These are phyloP conservation scores for Volvox carteri DNA, from an alignment of 163 green algal species.

Conservation along the genomic window DNA sequence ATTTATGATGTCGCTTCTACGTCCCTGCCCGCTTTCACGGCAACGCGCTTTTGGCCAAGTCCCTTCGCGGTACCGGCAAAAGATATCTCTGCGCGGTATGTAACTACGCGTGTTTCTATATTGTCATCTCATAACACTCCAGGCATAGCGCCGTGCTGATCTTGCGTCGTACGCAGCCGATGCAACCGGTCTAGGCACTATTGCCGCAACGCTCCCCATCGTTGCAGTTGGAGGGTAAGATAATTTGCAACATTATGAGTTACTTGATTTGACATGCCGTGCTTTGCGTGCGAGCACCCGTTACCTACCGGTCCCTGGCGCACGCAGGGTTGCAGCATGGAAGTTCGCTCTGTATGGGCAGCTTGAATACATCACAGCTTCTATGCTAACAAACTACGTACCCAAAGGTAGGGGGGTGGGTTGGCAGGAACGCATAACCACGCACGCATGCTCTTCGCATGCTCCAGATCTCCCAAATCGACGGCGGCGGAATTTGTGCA, in stretches of 20 bases:
- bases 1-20: not conserved
- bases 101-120: not conserved
- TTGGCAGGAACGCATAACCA: not conserved
- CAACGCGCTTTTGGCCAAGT: not conserved
- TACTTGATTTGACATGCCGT: not conserved
- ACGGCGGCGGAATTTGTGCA: not conserved
- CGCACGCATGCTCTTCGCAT: too few relatives aligned
- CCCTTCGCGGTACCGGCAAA: not conserved
- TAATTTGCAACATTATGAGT: not conserved
- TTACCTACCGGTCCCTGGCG: not conserved
- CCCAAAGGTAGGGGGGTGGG: conserved; percentile 46
- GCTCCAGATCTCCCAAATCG: not conserved
- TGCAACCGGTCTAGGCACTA: not conserved
- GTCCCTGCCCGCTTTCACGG: not conserved
- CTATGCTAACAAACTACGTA: conserved; percentile 78
- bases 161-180: conserved; percentile 13
- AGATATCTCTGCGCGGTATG: not conserved
- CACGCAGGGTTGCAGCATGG: conserved; percentile 32
- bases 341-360: conserved; percentile 69
- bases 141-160: not conserved
- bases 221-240: conserved; percentile 33
- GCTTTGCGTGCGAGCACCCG: not conserved
- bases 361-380: conserved; percentile 78
- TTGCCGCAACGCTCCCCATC: not conserved
- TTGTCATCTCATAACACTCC: not conserved